Evolutionary conservation across 2,329 filamentous ascomycete genomes (phyloP).

Genomic region (Drechslerella coelobrocha): DNA sequence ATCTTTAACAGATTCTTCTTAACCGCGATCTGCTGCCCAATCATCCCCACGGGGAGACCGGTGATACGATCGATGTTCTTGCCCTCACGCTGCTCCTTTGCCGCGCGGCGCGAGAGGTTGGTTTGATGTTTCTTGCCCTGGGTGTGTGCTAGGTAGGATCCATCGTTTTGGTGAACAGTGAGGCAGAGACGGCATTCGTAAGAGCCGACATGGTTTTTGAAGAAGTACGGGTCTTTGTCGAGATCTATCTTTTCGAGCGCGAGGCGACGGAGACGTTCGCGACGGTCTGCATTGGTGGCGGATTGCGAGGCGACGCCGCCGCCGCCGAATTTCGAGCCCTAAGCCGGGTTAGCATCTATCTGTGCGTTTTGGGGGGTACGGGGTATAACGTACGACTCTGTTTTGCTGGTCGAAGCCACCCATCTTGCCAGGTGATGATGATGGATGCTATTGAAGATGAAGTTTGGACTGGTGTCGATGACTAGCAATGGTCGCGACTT

Average conservation of each 20-base stretch:
- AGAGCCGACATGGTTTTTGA: slow-evolving; percentile 98
- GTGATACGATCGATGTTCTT: slow-evolving; percentile 72
- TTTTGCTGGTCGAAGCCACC: slow-evolving; percentile 51
- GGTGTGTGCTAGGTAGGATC: slow-evolving; percentile 96
- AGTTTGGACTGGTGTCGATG: neutral
- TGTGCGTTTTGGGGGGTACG: slow-evolving; percentile 19
- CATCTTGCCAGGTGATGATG: slow-evolving; percentile 39
- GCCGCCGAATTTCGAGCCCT: slow-evolving; percentile 93
- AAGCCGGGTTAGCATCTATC: slow-evolving; percentile 70
- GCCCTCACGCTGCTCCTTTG: slow-evolving; percentile 92
- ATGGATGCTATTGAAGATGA: slow-evolving; percentile 4
- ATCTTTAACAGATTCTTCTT: slow-evolving; percentile 91
- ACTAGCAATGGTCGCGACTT: neutral
- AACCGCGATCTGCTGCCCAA: slow-evolving; percentile 70
- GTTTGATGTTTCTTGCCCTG: slow-evolving; percentile 99
- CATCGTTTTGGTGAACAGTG: slow-evolving; percentile 98
- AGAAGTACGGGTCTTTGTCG: slow-evolving; percentile 99
- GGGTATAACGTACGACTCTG: slow-evolving; percentile 42
- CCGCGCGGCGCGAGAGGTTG: slow-evolving; percentile 91
- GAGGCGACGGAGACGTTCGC: slow-evolving; percentile 95
- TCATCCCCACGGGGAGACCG: slow-evolving; percentile 75
- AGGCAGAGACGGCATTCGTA: slow-evolving; percentile 97
- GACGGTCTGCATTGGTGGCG: slow-evolving; percentile 93
- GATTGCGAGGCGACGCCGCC: slow-evolving; percentile 93
- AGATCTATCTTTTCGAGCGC: slow-evolving; percentile 98